Base-by-base conservation (phyloP, 257 asterid genomes). In the Forsythia suspensa region DNA sequence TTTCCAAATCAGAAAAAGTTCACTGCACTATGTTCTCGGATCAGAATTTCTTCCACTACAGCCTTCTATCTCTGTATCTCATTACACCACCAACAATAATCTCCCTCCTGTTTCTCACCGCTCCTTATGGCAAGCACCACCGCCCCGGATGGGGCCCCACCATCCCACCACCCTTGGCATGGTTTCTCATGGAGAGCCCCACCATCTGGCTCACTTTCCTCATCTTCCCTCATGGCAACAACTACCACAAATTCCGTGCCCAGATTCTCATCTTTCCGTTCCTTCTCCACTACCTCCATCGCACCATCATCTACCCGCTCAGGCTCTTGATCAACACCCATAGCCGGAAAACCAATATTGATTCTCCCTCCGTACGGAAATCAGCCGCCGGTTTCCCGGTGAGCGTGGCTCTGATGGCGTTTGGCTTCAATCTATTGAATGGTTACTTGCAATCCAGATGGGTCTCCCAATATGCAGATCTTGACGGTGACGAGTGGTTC, bases 151-250 rank as follows among this genome's bases (percentile, higher is more conserved):
- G 93, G 93, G 96, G 96, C 4, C 93, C 90, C 71, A 34, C 87
- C 38, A 83, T 92, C 51, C 83, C 95, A 29, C 88, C 93, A 24
- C 87, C 92, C 0, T 52, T 84, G 18, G 97, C 97, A 39, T 91
- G 97, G 97, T 88, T 76, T 66, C 42, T 90, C 42, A 88, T 91
- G 92, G 97, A 91, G 79, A 86, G 92, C 85, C 97, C 95, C 67
- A 88, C 95, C 68, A 13, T 91, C 1, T 90, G 93, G 92, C 89
- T 91, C 84, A 83, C 93, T 21, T 78, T 81, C 79, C 85, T 90
- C 84, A 84, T 91, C 84, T 86, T 88, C 80, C 96, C 96, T 21
- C 44, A 48, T 21, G 96, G 96, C 78, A 67, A 80, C 3, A 87
- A 91, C 84, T 8, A 34, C 81, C 82, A 55, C 61, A 79, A 52